Percentiles rank a stretch among this genome's conserved stretches.
These are phyloP conservation scores for Cyberlindnera meyerae DNA, from an alignment of 805 yeast species.

Conservation along the genomic window DNA sequence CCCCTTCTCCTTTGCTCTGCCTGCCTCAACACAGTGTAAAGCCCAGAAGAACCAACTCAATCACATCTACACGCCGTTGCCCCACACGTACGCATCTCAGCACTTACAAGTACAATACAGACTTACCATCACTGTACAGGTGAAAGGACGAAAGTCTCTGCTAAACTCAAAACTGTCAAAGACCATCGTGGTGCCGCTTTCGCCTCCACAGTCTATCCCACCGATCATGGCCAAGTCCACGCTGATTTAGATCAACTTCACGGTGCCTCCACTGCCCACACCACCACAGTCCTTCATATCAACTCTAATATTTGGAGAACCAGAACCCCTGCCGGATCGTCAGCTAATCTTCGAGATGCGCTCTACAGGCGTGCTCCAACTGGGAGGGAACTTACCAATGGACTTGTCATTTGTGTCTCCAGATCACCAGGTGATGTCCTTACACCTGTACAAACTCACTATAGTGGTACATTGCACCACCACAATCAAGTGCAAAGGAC, in stretches of 20 bases:
- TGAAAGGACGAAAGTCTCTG: conserved; percentile 6
- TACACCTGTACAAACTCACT: conserved; percentile 6
- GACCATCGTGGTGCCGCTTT: conserved; percentile 6
- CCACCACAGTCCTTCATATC: conserved; percentile 11
- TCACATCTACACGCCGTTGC: conserved; percentile 9
- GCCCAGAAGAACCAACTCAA: conserved; percentile 1
- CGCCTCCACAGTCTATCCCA: conserved; percentile 9
- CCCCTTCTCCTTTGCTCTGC: conserved; percentile 11
- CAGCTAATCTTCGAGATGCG: conserved; percentile 6
- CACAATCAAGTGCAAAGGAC: not conserved
- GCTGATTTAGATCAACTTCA: conserved; percentile 4
- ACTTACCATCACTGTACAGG: conserved; percentile 3
- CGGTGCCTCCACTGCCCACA: conserved; percentile 4
- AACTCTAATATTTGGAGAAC: conserved; percentile 7
- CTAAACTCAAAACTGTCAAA: conserved; percentile 8
- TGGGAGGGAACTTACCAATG: conserved; percentile 10
- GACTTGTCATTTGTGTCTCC: conserved; percentile 9
- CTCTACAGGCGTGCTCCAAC: conserved; percentile 4
- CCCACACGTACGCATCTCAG: conserved; percentile 10
- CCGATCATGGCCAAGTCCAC: conserved; percentile 5
- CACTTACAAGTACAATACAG: conserved; percentile 9
- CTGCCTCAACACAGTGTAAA: conserved; percentile 11
- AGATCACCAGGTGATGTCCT: not conserved
- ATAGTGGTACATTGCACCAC: not conserved
- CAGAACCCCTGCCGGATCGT: conserved; percentile 5